These are phyloP conservation scores for Globisporangium spiculum DNA, from an alignment of 352 stramenopile species.

Conservation along the genomic window DNA sequence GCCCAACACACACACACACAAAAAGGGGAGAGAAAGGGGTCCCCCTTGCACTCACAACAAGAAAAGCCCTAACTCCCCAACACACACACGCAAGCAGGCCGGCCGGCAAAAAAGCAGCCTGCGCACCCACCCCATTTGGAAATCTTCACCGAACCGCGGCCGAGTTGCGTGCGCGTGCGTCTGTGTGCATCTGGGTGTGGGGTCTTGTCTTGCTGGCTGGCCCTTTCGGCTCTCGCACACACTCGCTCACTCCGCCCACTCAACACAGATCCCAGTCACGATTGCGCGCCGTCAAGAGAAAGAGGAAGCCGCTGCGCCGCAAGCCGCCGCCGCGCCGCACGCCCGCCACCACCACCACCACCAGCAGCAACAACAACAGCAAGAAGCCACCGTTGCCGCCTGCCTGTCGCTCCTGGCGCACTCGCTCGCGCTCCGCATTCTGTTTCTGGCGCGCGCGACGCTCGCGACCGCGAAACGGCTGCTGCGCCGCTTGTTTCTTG, in stretches of 20 bases:
- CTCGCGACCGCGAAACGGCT: slow-evolving; percentile 9
- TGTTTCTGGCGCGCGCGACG: slow-evolving; percentile 26
- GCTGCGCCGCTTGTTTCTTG: neutral
- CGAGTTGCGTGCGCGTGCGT: slow-evolving; percentile 10
- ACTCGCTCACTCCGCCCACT: neutral
- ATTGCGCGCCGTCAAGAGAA: slow-evolving; percentile 14
- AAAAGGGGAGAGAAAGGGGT: slow-evolving; percentile 1
- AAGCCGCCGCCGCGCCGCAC: neutral
- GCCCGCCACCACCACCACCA: neutral
- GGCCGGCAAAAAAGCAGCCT: neutral
- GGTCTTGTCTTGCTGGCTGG: neutral
- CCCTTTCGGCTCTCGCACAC: neutral
- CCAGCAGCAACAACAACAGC: neutral
- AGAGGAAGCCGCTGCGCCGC: neutral
- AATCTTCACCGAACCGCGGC: slow-evolving; percentile 19
- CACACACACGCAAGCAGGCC: neutral
- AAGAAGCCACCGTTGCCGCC: neutral
- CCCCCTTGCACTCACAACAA: neutral
- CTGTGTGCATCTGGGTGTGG: slow-evolving; percentile 2
- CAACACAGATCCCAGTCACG: slow-evolving; percentile 7
- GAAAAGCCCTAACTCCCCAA: neutral
- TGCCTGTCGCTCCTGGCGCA: slow-evolving; percentile 19
- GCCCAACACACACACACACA: neutral
- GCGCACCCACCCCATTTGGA: slow-evolving; percentile 11
- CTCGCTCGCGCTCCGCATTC: slow-evolving; percentile 19